These are phyloP conservation scores for Colletotrichum paranaense DNA, from an alignment of 2,329 filamentous ascomycete species.

Conservation along the genomic window DNA sequence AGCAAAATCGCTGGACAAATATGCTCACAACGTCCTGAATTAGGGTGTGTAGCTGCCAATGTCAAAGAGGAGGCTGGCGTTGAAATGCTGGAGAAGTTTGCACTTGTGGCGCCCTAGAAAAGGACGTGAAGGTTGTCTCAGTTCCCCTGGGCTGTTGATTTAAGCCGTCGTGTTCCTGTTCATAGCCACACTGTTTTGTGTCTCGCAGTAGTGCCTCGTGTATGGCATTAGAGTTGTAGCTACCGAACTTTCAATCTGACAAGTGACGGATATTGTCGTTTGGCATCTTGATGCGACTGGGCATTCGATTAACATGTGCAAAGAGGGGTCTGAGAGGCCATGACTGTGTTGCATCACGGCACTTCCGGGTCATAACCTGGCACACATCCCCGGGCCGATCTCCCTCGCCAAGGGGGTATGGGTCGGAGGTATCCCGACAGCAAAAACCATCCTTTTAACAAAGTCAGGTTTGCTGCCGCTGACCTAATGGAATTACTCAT, in stretches of 20 bases:
- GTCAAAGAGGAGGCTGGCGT: not conserved
- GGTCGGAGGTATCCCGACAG: not conserved
- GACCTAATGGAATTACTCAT: not conserved
- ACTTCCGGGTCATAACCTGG: not conserved
- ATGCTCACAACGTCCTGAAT: not conserved
- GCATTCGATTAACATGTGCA: no score
- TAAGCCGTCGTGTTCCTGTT: not conserved
- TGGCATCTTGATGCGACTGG: no score
- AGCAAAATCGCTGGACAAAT: not conserved
- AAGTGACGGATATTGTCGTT: not conserved
- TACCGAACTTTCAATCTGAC: not conserved
- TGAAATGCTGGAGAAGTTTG: not conserved
- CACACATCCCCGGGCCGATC: not conserved
- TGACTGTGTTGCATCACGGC: not conserved
- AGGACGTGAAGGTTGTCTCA: not conserved
- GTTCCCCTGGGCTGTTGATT: not conserved
- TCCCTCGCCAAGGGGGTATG: not conserved
- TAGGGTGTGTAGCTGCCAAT: not conserved
- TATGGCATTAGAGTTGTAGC: not conserved
- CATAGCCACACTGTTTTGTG: not conserved
- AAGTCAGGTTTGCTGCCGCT: not conserved
- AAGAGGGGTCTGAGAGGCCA: no score
- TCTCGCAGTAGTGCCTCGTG: not conserved
- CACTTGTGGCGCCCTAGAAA: not conserved
- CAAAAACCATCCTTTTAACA: not conserved